Conservation (phyloP, 805 yeast genomes). For the Candida andamanensis region DNA sequence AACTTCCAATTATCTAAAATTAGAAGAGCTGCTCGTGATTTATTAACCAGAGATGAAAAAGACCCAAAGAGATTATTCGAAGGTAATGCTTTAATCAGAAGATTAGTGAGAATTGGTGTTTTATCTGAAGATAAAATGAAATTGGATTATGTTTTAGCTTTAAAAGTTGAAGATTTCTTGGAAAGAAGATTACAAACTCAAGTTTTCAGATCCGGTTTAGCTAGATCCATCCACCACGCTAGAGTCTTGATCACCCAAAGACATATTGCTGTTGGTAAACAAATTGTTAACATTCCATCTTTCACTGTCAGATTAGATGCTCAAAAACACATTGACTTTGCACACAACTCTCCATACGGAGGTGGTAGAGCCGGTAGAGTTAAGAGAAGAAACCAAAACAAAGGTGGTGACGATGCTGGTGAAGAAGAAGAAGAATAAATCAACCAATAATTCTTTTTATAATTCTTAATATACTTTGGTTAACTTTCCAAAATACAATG, state of each 20-base stretch:
- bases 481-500: constrained; percentile 11
- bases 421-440: constrained; percentile 79
- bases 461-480: constrained; percentile 9
- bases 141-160: constrained; percentile 99
- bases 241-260: constrained; percentile 98
- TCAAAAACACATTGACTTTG: constrained; percentile 99
- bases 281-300: constrained; percentile 96
- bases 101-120: constrained; percentile 99
- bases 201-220: constrained; percentile 99
- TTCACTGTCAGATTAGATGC: constrained; percentile 99
- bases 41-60: constrained; percentile 99
- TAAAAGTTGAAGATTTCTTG: constrained; percentile 97
- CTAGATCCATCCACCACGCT: constrained; percentile 99
- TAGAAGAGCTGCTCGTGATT: constrained; percentile 99
- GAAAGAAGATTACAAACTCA: constrained; percentile 99
- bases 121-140: constrained; percentile 99
- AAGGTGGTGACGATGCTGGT: constrained; percentile 63
- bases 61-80: constrained; percentile 99
- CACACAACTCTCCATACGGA: constrained; percentile 99
- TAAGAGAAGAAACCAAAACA: constrained; percentile 84
- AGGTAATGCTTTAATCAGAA: constrained; percentile 99
- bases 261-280: constrained; percentile 99
- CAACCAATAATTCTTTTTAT: constrained; percentile 12
- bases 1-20: constrained; percentile 98
- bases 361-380: constrained; percentile 99